Percentiles rank a stretch among this genome's conserved stretches.
Conservation (phyloP, 805 yeast species). For the Candida methanosorbosa region DNA sequence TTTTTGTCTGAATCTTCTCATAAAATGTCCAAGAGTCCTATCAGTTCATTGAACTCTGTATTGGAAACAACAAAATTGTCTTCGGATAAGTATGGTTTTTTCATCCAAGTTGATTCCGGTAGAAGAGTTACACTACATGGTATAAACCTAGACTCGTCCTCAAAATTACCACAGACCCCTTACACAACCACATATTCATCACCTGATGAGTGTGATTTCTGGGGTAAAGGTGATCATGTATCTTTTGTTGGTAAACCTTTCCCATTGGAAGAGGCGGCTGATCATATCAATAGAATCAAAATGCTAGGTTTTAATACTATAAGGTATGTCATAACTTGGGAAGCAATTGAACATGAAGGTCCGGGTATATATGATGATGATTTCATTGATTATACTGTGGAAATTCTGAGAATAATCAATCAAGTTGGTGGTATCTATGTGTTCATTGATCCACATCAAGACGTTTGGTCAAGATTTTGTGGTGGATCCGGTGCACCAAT, state of each 20-base stretch:
- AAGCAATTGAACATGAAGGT: slow-evolving; percentile 81
- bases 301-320: slow-evolving; percentile 77
- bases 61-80: slow-evolving; percentile 13
- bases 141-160: slow-evolving; percentile 68
- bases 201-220: slow-evolving; percentile 39
- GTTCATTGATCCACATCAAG: slow-evolving; percentile 86
- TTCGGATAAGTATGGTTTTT: slow-evolving; percentile 43
- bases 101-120: slow-evolving; percentile 43
- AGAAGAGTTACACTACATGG: slow-evolving; percentile 65
- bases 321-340: slow-evolving; percentile 81
- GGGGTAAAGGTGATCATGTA: slow-evolving; percentile 58
- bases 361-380: slow-evolving; percentile 79
- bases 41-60: background rate
- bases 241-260: slow-evolving; percentile 83
- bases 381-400: slow-evolving; percentile 60
- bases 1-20: background rate
- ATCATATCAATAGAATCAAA: slow-evolving; percentile 62
- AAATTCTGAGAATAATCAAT: slow-evolving; percentile 48
- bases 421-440: slow-evolving; percentile 68
- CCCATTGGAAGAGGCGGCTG: slow-evolving; percentile 61
- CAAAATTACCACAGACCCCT: slow-evolving; percentile 63
- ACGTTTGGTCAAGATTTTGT: slow-evolving; percentile 81
- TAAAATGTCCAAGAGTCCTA: background rate
- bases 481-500: slow-evolving; percentile 95
- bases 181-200: slow-evolving; percentile 30